Conservation (phyloP, 2,329 filamentous ascomycete species). For the Xylariaceae sp. region DNA sequence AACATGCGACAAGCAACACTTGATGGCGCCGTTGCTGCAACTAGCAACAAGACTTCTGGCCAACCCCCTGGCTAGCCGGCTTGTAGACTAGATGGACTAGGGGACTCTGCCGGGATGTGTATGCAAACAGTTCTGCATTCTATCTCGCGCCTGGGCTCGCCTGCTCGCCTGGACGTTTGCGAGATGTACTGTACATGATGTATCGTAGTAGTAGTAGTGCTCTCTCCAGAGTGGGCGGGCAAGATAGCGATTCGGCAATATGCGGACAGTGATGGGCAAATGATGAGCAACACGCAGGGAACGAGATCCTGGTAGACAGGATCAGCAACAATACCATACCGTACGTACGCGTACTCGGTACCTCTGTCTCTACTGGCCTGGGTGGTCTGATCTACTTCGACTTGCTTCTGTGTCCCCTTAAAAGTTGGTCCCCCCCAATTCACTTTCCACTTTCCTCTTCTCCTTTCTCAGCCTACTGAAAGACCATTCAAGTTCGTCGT, state of each 20-base stretch:
- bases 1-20: background rate
- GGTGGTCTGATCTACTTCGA: too few species aligned
- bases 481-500: constrained; percentile 2
- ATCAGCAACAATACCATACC: constrained; percentile 2
- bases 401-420: background rate
- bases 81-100: background rate
- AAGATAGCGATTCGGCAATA: constrained; percentile 7
- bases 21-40: constrained; percentile 3
- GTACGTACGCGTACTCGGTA: constrained; percentile 4
- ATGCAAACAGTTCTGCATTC: too few species aligned
- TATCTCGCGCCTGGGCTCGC: too few species aligned
- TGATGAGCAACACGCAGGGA: constrained; percentile 9
- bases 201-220: too few species aligned
- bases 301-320: constrained; percentile 7
- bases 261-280: constrained; percentile 10
- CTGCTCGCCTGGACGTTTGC: constrained; percentile 21
- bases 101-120: constrained; percentile 18
- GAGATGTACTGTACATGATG: too few species aligned
- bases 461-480: constrained; percentile 3
- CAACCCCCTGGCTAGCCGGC: constrained; percentile 6
- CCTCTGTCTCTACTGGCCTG: background rate
- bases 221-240: constrained; percentile 1
- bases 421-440: background rate
- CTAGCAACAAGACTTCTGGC: constrained; percentile 1
- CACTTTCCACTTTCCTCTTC: background rate